Percentiles rank a stretch among this genome's conserved stretches.
These are phyloP conservation scores for Gossypium laxum DNA, from an alignment of 441 rosid genomes.

Conservation along the genomic window DNA sequence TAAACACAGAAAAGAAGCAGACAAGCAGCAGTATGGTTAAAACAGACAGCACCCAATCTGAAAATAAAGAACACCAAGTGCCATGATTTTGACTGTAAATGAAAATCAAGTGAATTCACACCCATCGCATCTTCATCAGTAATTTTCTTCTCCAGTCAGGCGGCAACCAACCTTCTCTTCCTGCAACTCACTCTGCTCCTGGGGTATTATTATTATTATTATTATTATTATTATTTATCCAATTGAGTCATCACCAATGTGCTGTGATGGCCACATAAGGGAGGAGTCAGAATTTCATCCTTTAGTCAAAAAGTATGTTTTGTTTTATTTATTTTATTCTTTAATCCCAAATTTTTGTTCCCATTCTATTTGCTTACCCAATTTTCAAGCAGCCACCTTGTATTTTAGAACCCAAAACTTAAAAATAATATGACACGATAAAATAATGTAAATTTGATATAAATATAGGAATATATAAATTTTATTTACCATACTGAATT, in stretches of 20 bases:
- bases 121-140: no score
- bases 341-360: not conserved
- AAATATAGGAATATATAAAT: not conserved
- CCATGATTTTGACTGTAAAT: no score
- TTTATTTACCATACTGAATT: not conserved
- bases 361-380: not conserved
- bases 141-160: no score
- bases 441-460: not conserved
- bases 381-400: not conserved
- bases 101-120: no score
- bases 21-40: no score
- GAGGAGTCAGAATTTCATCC: conserved; percentile 9
- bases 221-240: not conserved
- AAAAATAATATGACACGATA: not conserved
- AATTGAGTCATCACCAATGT: not conserved
- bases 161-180: no score
- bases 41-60: no score
- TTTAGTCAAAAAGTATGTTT: not conserved
- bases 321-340: not conserved
- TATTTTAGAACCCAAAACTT: not conserved
- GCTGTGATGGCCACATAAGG: not conserved
- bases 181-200: no score
- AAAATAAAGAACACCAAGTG: no score
- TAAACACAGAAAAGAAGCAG: no score
- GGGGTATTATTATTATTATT: no score